Conservation (phyloP, 2,329 filamentous ascomycete species). For the Fusarium phyllophilum region DNA sequence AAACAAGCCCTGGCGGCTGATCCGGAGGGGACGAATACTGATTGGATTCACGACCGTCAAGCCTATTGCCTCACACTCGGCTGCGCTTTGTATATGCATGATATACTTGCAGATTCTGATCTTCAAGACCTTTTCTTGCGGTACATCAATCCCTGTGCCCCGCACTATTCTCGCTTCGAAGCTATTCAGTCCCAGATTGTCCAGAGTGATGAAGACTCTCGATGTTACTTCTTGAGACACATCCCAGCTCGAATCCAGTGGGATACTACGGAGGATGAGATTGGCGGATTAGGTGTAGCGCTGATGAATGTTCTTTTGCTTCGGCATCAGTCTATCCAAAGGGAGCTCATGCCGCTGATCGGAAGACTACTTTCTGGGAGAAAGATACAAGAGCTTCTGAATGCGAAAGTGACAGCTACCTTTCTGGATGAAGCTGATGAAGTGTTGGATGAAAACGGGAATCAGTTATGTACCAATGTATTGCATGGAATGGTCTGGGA, state of each 20-base stretch:
- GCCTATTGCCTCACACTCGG: background rate
- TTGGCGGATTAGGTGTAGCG: background rate
- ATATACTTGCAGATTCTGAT: background rate
- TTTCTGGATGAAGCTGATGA: background rate
- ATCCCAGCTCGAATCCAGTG: background rate
- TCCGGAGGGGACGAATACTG: background rate
- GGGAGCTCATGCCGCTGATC: background rate
- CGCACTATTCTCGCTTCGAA: background rate
- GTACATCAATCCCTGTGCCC: background rate
- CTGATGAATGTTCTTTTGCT: background rate
- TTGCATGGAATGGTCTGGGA: background rate
- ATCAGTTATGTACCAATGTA: rapidly evolving
- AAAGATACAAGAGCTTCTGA: background rate
- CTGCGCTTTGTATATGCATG: background rate
- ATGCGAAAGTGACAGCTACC: background rate
- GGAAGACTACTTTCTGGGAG: background rate
- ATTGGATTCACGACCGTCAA: background rate
- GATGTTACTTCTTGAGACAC: rapidly evolving
- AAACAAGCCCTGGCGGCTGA: background rate
- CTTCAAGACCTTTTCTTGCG: background rate
- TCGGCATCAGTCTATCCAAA: background rate
- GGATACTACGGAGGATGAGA: background rate
- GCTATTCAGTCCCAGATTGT: background rate
- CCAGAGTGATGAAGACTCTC: rapidly evolving
- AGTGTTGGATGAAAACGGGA: rapidly evolving